A percentile compares a stretch with the other conserved stretches of the same genome.
phyloP scores from a whole-genome alignment of 208 protist genomes.

The Acanthamoeba healyi region DNA sequence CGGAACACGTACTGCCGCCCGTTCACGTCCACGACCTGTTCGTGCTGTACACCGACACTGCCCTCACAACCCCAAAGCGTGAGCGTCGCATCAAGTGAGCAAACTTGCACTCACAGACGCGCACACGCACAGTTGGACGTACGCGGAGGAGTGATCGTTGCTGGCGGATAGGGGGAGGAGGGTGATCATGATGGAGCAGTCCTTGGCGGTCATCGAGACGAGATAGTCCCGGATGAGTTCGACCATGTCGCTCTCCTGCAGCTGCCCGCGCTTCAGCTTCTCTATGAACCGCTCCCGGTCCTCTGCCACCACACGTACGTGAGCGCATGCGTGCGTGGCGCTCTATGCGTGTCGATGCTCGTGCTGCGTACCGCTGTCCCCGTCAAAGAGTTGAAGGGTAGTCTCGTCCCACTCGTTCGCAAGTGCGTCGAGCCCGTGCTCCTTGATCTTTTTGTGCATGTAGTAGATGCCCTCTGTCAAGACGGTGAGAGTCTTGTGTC shows the following conservation, averaged over 20 bases:
- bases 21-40: not conserved
- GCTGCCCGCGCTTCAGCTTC: constrained; percentile 59
- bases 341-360: not conserved
- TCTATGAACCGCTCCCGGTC: constrained; percentile 48
- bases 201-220: constrained; percentile 72
- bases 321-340: no score
- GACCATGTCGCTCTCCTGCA: constrained; percentile 48
- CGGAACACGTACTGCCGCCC: constrained; percentile 24
- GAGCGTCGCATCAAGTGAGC: no score
- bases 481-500: not conserved
- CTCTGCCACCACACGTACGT: not conserved
- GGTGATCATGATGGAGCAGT: constrained; percentile 77
- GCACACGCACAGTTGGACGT: not conserved
- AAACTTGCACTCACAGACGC: not conserved
- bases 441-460: constrained; percentile 64
- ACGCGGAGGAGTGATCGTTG: no score
- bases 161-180: constrained; percentile 16
- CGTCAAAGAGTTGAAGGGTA: constrained; percentile 70
- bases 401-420: constrained; percentile 76
- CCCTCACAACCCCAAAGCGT: not conserved
- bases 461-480: constrained; percentile 59
- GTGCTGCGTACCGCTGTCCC: constrained; percentile 40
- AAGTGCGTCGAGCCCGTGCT: constrained; percentile 48
- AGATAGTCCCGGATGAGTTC: constrained; percentile 69
- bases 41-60: no score